phyloP scores from a whole-genome alignment of 2,329 filamentous ascomycete species.

The Pezicula rhizophila region DNA sequence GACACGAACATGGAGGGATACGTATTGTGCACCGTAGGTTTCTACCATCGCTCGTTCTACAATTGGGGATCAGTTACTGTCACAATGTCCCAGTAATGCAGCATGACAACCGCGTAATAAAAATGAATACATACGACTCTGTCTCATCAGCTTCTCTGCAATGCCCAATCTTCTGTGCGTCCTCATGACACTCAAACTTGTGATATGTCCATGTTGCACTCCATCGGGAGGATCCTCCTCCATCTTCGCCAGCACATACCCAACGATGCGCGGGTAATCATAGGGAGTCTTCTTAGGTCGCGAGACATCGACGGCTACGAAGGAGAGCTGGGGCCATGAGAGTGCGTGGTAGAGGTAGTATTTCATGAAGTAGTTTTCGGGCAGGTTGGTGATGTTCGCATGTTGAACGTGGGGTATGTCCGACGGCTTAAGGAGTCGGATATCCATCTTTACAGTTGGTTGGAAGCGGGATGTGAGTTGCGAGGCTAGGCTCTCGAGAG shows the following conservation, averaged over 20 bases:
- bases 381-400: constrained; percentile 97
- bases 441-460: constrained; percentile 66
- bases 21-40: constrained; percentile 84
- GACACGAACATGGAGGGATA: constrained; percentile 91
- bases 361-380: constrained; percentile 99
- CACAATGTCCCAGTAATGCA: not conserved
- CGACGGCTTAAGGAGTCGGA: constrained; percentile 75
- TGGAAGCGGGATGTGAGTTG: not conserved
- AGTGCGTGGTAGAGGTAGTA: constrained; percentile 99
- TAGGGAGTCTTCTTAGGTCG: constrained; percentile 71
- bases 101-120: too few relatives aligned
- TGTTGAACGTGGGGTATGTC: constrained; percentile 93
- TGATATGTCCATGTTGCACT: constrained; percentile 92
- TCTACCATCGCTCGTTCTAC: constrained; percentile 94
- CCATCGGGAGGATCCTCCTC: constrained; percentile 94
- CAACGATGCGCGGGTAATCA: constrained; percentile 94
- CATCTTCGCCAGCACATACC: constrained; percentile 99
- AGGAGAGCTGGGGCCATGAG: constrained; percentile 95
- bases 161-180: constrained; percentile 88
- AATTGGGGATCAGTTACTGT: constrained; percentile 8
- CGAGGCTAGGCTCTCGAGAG: constrained; percentile 7
- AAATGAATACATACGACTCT: constrained; percentile 65
- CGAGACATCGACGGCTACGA: constrained; percentile 88
- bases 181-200: constrained; percentile 89
- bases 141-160: constrained; percentile 95